Base-by-base conservation (phyloP, 495 filamentous ascomycete genomes). In the Penicillium bovifimosum region DNA sequence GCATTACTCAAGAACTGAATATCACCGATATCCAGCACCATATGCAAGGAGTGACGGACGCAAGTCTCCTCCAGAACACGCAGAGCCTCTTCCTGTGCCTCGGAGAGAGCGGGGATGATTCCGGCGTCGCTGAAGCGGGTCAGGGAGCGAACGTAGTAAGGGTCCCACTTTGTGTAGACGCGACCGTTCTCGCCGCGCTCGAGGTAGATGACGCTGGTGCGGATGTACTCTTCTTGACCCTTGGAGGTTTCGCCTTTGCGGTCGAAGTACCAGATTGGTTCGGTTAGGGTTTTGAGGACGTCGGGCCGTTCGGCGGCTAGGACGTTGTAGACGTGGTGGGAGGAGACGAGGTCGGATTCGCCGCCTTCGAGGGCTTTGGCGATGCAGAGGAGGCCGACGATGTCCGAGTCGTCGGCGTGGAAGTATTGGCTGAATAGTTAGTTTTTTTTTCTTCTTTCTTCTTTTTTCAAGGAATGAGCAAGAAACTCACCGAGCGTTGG, bases 191-290 rank as follows among this genome's bases (percentile, higher is more conserved):
- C 70, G 18, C 75, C 76, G 9, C 68, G 68, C 63, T 84, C 90
- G 2, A 91, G 72, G 64, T 89, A 95, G 34, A 95, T 76, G 2
- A 95, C 82, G 24, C 80, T 79, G 18, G 82, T 82, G 28, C 79
- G 77, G 63, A 92, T 87, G 61, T 80, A 96, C 46, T 85, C 82
- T 33, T 91, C 82, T 68, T 95, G 74, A 26, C 87, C 89, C 33
- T 76, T 73, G 31, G 78, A 83, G 2, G 79, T 82, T 72, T 95
- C 91, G 38, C 91, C 91, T 70, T 96, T 96, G 54, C 90, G 87
- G 66, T 96, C 91, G 63, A 96, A 93, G 71, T 93, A 95, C 90
- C 91, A 96, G 59, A 86, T 82, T 0, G 90, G 88, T 52, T 82
- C 69, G 2, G 85, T 84, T 43, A 96, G 74, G 29, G 81, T 81